phyloP scores from a whole-genome alignment of 2,329 filamentous ascomycete species.

The Pestalotiopsis sp. region DNA sequence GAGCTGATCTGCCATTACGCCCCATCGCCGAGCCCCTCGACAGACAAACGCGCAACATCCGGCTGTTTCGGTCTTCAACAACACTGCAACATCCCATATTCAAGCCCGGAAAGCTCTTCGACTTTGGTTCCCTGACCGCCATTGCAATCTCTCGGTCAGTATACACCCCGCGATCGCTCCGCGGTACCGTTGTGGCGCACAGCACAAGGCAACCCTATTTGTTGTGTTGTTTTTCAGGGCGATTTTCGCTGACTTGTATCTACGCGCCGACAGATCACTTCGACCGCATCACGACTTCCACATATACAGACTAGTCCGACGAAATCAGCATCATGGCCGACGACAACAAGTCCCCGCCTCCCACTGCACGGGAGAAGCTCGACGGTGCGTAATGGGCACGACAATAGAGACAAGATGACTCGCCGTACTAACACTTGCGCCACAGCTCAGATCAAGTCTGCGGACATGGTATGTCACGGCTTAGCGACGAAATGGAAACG shows the following conservation, averaged over 20 bases:
- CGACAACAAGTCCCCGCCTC: slow-evolving; percentile 27
- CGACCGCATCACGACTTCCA: neutral
- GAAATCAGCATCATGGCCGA: slow-evolving; percentile 25
- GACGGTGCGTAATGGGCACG: slow-evolving; percentile 27
- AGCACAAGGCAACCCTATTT: too few species aligned
- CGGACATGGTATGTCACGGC: slow-evolving; percentile 79
- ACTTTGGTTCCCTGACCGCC: too few species aligned
- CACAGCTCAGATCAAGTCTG: slow-evolving; percentile 93
- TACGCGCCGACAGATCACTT: neutral
- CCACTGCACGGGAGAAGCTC: slow-evolving; percentile 29
- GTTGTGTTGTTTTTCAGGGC: neutral
- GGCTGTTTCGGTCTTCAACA: neutral
- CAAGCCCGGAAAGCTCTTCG: too few species aligned
- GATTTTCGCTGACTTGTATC: neutral
- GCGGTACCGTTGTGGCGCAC: too few species aligned
- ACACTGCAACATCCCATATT: too few species aligned
- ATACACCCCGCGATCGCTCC: too few species aligned
- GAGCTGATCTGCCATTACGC: neutral
- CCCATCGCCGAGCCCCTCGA: neutral
- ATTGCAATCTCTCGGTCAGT: too few species aligned
- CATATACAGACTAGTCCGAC: neutral
- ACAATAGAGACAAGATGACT: neutral
- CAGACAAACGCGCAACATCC: neutral
- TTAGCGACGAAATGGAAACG: neutral
- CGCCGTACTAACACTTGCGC: slow-evolving; percentile 9